Conservation (phyloP, 495 filamentous ascomycete species). For the Aspergillus sclerotioniger region DNA sequence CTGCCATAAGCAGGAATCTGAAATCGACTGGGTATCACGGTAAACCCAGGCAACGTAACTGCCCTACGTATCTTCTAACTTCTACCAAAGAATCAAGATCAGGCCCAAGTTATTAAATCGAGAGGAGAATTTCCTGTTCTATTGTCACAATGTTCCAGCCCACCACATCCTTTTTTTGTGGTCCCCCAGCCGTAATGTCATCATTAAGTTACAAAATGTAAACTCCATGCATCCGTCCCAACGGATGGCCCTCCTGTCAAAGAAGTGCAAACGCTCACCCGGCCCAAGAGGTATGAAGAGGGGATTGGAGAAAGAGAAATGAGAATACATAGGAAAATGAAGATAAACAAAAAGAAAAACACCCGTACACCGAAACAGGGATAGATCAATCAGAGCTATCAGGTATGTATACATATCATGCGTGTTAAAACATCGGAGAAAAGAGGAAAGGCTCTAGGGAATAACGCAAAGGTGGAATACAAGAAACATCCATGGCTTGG, state of each 20-base stretch:
- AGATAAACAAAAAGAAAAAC: conserved; percentile 35
- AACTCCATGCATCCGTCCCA: conserved; percentile 32
- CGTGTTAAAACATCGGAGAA: conserved; percentile 28
- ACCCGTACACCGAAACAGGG: conserved; percentile 41
- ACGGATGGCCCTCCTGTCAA: conserved; percentile 19
- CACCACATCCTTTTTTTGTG: conserved; percentile 40
- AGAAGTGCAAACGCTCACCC: conserved; percentile 20
- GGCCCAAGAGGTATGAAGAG: conserved; percentile 25
- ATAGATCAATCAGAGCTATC: conserved; percentile 22
- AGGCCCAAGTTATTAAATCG: conserved; percentile 25
- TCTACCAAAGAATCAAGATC: conserved; percentile 5
- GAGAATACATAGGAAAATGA: conserved; percentile 19
- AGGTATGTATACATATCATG: conserved; percentile 46
- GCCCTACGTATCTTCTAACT: too few species aligned
- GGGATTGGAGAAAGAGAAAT: conserved; percentile 18
- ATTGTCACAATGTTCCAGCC: conserved; percentile 46
- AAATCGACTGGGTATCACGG: not conserved
- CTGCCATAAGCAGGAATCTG: not conserved
- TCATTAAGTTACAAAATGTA: conserved; percentile 48
- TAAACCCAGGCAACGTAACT: not conserved
- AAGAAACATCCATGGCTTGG: conserved; percentile 29
- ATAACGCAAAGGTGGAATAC: conserved; percentile 20
- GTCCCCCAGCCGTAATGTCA: conserved; percentile 45
- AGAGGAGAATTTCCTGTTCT: conserved; percentile 51
- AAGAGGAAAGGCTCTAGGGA: conserved; percentile 29